Conservation (phyloP, 2,329 filamentous ascomycete genomes). For the Metarhizium sp. region DNA sequence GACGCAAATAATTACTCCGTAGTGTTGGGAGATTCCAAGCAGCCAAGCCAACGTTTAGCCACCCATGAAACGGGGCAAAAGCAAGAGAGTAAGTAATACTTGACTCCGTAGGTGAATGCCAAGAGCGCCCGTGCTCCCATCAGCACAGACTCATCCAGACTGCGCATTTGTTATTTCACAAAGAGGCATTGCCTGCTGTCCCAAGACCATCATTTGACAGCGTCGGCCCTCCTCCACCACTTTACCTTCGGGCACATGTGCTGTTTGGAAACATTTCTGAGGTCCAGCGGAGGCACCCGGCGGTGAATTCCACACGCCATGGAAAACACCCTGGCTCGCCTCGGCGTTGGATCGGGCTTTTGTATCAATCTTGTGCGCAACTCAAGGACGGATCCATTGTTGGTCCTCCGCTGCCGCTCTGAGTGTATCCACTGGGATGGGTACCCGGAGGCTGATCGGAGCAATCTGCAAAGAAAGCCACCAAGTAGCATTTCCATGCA, state of each 20-base stretch:
- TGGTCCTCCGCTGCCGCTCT: not conserved
- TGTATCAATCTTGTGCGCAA: not conserved
- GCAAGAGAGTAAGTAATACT: no score
- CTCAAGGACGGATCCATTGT: not conserved
- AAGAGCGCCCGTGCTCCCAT: no score
- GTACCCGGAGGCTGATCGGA: not conserved
- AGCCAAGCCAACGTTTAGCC: no score
- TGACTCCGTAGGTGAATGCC: no score
- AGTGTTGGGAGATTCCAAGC: no score
- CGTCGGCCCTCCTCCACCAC: not conserved
- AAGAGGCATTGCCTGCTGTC: not conserved
- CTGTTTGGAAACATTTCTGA: not conserved
- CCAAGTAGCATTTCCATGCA: not conserved
- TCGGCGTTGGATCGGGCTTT: not conserved
- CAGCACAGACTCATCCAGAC: no score
- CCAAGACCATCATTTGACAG: not conserved
- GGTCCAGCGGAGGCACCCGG: not conserved
- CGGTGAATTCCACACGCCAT: not conserved
- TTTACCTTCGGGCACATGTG: not conserved
- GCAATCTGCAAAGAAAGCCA: not conserved
- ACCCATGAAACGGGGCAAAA: no score
- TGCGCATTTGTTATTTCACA: no score
- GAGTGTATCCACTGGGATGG: not conserved
- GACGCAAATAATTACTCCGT: no score
- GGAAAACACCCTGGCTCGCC: not conserved